Base-by-base conservation (phyloP, 305 asterid species). In the Euphrasia arctica region DNA sequence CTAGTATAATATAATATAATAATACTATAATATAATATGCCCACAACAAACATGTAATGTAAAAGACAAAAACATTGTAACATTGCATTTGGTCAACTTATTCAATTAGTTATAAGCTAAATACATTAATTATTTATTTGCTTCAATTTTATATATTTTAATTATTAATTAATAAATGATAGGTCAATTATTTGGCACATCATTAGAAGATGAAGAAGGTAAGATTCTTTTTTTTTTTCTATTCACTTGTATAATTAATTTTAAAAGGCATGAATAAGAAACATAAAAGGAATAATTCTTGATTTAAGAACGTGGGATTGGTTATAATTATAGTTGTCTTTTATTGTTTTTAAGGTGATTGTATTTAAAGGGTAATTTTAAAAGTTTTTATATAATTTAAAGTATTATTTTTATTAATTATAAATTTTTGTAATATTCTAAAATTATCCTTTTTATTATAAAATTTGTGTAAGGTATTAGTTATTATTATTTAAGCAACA, bases 71-170 rank as follows among this genome's bases (percentile, higher is more conserved):
- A 18, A 18, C 22, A 18, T 18, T 42, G 43, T 49, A 57, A 70
- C 70, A 66, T 70, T 67, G 55, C 74, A 66, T 9, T 70, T 67
- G 67, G 82, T 77, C 79, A 77, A 74, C 67, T 62, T 42, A 49
- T 47, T 52, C 14, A 57, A 66, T 10, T 11, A 49, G 4, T 31
- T 18, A 18, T 18, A 18, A 31, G 22, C 22, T 18, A 18, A 18
- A 18, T 0, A 18, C 22, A 18, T 18, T 18, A 18, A 18, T 18
- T 18, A 18, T 18, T 18, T 18, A 18, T 18, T 18, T 18, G 22
- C 22, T 18, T 18, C 22, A 18, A 18, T 18, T 18, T 18, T 18
- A 18, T 18, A 18, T 18, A 18, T 18, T 18, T 18, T 18, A 18
- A 18, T 18, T 18, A 18, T 18, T 18, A 18, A 31, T 31, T 31